Evolutionary conservation across 139 green algal genomes (phyloP), one percentile per base, ranked within the genome.

Genomic region (Haematococcus lacustris): DNA sequence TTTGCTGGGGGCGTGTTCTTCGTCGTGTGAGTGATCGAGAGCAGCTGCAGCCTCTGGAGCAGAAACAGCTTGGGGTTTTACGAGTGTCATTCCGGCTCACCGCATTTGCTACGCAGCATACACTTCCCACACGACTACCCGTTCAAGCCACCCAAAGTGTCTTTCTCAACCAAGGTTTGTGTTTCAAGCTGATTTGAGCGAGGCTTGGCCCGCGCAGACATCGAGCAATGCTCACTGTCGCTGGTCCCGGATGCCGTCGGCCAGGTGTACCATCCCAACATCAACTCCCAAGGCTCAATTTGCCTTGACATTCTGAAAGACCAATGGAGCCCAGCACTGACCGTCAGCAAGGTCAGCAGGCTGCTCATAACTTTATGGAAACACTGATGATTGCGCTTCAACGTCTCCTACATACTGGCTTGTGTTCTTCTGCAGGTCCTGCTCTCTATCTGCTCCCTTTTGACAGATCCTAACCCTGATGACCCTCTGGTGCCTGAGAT

Each of bases 291-390:
- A 82, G 95, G 95, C 25, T 88, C 78, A 78, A 98, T 99, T 68
- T 98, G 94, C 84, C 82, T 99, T 34, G 95, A 98, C 70, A 97
- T 98, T 61, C 79, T 99, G n/a, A 98, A 98, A 82, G 95, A 98
- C 71, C 91, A 97, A 78, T 99, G 95, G 95, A 95, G 85, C 73
- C 95, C 95, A 21, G 95, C 95, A 4, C 84, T 98, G 1, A 98
- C 95, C 40, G 96, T 99, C 50, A 96, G 89, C 30, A 98, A 98
- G 85, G 91, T 91, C 21, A 41, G n/a, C n/a, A n/a, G n/a, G n/a
- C n/a, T n/a, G n/a, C n/a, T n/a, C n/a, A n/a, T n/a, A n/a, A n/a
- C n/a, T n/a, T n/a, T n/a, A n/a, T n/a, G n/a, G n/a, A n/a, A n/a
- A n/a, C n/a, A n/a, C n/a, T n/a, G n/a, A n/a, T n/a, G n/a, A n/a